Evolutionary conservation across 441 rosid species (phyloP).

Genomic region (Gossypium davidsonii): DNA sequence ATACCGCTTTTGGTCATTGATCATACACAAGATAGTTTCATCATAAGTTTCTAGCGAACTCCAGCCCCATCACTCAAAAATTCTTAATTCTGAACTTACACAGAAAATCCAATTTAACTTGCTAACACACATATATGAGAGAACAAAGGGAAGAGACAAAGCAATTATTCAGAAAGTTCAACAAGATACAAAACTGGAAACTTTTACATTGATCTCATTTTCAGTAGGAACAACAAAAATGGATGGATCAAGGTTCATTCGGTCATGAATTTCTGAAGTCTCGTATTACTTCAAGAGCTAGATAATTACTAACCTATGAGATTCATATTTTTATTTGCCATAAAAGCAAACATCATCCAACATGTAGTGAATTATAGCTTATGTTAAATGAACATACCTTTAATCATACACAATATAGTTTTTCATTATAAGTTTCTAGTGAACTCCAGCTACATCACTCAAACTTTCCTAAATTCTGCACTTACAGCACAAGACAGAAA

Average conservation of each 20-base stretch:
- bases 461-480: background rate
- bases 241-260: background rate
- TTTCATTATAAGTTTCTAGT: background rate
- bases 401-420: background rate
- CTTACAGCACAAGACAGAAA: background rate
- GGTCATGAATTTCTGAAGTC: background rate
- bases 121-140: background rate
- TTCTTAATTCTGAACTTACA: background rate
- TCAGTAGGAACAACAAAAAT: background rate
- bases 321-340: background rate
- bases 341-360: background rate
- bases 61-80: background rate
- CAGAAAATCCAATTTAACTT: no score
- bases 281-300: background rate
- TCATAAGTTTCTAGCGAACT: background rate
- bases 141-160: background rate
- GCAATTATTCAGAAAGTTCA: background rate
- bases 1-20: background rate
- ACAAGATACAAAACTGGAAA: background rate
- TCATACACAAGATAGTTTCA: background rate
- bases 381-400: background rate
- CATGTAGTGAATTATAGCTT: background rate
- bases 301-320: background rate
- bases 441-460: background rate
- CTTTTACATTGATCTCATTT: conserved; percentile 2